These are phyloP conservation scores for Suhomyces kunorum DNA, from an alignment of 1,139 yeast species.

Conservation along the genomic window DNA sequence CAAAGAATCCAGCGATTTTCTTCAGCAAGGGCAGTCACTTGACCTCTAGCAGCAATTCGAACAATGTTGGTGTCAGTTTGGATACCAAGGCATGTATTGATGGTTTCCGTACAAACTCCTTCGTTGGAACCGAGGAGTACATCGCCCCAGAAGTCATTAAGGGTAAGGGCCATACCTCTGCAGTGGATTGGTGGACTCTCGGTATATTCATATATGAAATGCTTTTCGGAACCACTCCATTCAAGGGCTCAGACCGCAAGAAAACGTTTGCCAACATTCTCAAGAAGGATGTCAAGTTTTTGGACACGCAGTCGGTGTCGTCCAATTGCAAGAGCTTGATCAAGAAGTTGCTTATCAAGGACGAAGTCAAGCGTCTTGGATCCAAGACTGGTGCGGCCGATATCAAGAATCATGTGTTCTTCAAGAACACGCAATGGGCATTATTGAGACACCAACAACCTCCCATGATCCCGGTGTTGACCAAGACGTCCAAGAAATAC, in stretches of 20 bases:
- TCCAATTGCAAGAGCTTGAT: slow-evolving; percentile 78
- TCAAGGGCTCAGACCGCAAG: slow-evolving; percentile 86
- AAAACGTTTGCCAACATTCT: slow-evolving; percentile 85
- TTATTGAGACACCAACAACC: slow-evolving; percentile 87
- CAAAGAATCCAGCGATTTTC: slow-evolving; percentile 54
- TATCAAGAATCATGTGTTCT: slow-evolving; percentile 84
- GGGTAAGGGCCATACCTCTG: slow-evolving; percentile 96
- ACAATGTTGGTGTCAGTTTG: slow-evolving; percentile 41
- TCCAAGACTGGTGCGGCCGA: slow-evolving; percentile 94
- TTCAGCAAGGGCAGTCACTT: slow-evolving; percentile 32
- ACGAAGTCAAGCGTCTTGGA: slow-evolving; percentile 85
- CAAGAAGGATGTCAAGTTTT: slow-evolving; percentile 78
- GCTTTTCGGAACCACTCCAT: slow-evolving; percentile 95
- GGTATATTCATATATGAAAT: slow-evolving; percentile 91
- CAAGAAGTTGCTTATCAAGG: slow-evolving; percentile 79
- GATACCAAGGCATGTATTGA: slow-evolving; percentile 96
- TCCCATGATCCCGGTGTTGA: slow-evolving; percentile 88
- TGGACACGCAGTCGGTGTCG: slow-evolving; percentile 57
- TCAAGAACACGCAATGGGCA: slow-evolving; percentile 94
- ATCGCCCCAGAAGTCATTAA: slow-evolving; percentile 97
- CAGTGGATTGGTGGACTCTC: slow-evolving; percentile 99
- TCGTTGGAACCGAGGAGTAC: slow-evolving; percentile 97
- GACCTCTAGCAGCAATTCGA: slow-evolving; percentile 18
- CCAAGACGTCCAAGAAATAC: slow-evolving; percentile 46
- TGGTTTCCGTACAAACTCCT: slow-evolving; percentile 93